These are phyloP conservation scores for Cudoniella acicularis DNA, from an alignment of 495 filamentous ascomycete species.

Conservation along the genomic window DNA sequence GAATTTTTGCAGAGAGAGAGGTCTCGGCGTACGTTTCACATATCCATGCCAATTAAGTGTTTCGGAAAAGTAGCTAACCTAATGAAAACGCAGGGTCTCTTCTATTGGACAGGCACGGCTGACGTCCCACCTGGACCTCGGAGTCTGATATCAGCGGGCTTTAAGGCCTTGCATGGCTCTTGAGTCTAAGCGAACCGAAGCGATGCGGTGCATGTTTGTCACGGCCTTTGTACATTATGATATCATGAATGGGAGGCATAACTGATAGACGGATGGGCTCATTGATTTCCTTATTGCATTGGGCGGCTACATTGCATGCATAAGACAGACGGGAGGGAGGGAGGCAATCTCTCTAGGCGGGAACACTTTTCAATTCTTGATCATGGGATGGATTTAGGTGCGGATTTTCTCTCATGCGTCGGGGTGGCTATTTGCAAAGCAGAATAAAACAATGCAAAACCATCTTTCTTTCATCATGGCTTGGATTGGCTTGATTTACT, in stretches of 20 bases:
- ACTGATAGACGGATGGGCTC: not conserved
- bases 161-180: conserved; percentile 58
- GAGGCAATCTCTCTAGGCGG: too few relatives aligned
- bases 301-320: not conserved
- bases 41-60: not conserved
- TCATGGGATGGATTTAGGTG: too few relatives aligned
- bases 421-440: too few relatives aligned
- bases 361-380: too few relatives aligned
- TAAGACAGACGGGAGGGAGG: too few relatives aligned
- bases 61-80: too few relatives aligned
- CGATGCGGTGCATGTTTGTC: too few relatives aligned
- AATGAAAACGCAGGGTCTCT: conserved; percentile 62
- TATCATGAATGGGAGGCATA: not conserved
- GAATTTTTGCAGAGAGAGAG: conserved; percentile 68
- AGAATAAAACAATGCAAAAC: too few relatives aligned
- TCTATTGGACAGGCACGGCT: conserved; percentile 88
- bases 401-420: too few relatives aligned
- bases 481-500: too few relatives aligned
- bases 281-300: not conserved
- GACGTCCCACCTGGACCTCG: conserved; percentile 61
- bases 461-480: too few relatives aligned
- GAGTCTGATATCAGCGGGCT: conserved; percentile 74
- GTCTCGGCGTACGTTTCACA: conserved; percentile 55
- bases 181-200: conserved; percentile 1
- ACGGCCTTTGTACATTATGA: conserved; percentile 1